Evolutionary conservation across 2,329 filamentous ascomycete species (phyloP), one percentile per base, ranked within the genome.

Genomic region (Cladosporium sp.): DNA sequence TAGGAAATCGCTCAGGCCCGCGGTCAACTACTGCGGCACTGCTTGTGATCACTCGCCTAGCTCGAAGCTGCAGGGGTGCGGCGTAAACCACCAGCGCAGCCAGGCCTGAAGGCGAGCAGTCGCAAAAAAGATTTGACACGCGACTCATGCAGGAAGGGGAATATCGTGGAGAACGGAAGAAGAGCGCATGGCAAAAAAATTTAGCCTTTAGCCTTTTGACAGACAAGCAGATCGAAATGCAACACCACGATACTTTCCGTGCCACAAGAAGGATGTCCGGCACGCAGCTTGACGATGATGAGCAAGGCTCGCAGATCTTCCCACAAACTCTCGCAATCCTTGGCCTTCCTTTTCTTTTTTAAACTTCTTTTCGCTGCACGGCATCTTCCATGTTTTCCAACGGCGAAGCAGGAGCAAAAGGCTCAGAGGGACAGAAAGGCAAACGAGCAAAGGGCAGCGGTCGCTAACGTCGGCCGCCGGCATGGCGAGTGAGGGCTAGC

Each of bases 261-360:
- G 18, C 18, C 59, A 61, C 28, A 30, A 61, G 38, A 61, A 61
- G 38, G 57, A 61, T 36, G 41, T 51, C 34, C 52, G 52, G 52
- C 52, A 54, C 36, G 32, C 34, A 58, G 28, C 58, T 60, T 28
- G 36, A 59, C 38, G 58, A 60, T 60, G 58, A 38, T 57, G 28
- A 7, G 44, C 44, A 21, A 12, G 14, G 5, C 49, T 52, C 49
- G 49, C 49, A 26, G 49, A 52, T 52, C 24, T 44, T n/a, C 38
- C 38, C 18, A 11, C n/a, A 28, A 30, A 52, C 49, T 26, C 15
- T 28, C 26, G 26, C 26, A 32, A 54, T 54, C 51, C 21, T 44
- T 59, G 34, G 12, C 38, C 38, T 44, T 18, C 36, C 12, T 41
- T 41, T n/a, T 1, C 18, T 41, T 18, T 10, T 44, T n/a, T n/a